These are phyloP conservation scores for Heritiera littoralis DNA, from an alignment of 345 rosid species.

Conservation along the genomic window DNA sequence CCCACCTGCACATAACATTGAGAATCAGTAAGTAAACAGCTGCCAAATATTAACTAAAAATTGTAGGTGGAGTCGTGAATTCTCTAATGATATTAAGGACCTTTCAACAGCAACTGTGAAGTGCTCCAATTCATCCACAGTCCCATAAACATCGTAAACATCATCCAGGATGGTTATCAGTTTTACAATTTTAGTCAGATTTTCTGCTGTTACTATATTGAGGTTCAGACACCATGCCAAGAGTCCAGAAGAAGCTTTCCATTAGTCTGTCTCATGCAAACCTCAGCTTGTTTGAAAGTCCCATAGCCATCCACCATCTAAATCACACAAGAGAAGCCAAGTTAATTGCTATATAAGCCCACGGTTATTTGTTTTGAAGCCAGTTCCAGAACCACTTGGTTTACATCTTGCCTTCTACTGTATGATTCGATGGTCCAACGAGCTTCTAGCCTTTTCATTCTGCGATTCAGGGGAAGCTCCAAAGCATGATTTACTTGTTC, in stretches of 20 bases:
- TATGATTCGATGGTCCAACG: constrained; percentile 39
- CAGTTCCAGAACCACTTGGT: constrained; percentile 33
- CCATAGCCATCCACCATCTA: constrained; percentile 43
- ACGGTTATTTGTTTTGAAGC: constrained; percentile 11
- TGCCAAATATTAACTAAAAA: neutral
- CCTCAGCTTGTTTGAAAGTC: constrained; percentile 28
- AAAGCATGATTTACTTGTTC: constrained; percentile 32
- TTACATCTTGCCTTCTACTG: neutral
- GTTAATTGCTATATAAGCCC: neutral
- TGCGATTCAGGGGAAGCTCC: constrained; percentile 39
- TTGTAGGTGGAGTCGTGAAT: neutral
- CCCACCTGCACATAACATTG: constrained; percentile 42
- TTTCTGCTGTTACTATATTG: constrained; percentile 29
- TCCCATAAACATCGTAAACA: constrained; percentile 44
- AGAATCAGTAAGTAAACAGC: neutral
- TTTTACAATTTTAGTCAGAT: constrained; percentile 31
- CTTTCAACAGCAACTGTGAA: constrained; percentile 44
- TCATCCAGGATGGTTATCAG: constrained; percentile 44
- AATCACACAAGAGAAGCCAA: too few relatives aligned
- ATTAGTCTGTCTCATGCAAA: constrained; percentile 48
- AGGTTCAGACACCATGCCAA: constrained; percentile 37
- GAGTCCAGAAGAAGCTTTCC: constrained; percentile 46
- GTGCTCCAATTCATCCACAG: constrained; percentile 39
- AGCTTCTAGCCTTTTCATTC: constrained; percentile 35
- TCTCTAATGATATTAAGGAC: constrained; percentile 1